A percentile compares a stretch with the other conserved stretches of the same genome.
Evolutionary conservation across 169 alveolate species (phyloP).

Genomic region (Cardiosporidium cionae): DNA sequence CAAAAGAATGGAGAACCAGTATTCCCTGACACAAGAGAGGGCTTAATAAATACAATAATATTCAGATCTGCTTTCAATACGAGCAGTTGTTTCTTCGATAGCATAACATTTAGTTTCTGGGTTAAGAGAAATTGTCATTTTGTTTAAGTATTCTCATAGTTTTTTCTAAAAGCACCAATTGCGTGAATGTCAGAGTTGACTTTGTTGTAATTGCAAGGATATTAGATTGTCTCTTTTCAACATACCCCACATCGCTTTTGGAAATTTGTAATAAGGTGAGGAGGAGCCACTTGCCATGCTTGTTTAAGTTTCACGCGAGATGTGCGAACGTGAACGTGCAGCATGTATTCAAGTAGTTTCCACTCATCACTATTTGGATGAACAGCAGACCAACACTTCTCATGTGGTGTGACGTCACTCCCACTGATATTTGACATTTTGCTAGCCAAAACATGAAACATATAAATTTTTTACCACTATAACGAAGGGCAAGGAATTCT

Average conservation of each 20-base stretch:
- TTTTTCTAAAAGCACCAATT: neutral
- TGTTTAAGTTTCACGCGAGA: constrained; percentile 35
- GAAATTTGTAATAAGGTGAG: constrained; percentile 15
- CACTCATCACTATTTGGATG: constrained; percentile 27
- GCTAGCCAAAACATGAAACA: too few species aligned
- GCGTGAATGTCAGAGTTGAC: too few species aligned
- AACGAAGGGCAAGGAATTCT: too few species aligned
- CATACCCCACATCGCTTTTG: constrained; percentile 22
- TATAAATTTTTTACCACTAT: too few species aligned
- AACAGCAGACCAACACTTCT: neutral
- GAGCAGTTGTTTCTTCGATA: too few species aligned
- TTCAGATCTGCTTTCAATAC: too few species aligned
- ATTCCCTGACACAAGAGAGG: constrained; percentile 34
- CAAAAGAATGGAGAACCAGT: constrained; percentile 62
- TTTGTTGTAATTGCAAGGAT: too few species aligned
- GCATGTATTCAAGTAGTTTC: constrained; percentile 24
- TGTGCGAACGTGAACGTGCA: constrained; percentile 20
- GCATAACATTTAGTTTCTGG: neutral
- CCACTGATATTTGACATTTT: neutral
- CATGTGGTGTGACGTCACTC: neutral
- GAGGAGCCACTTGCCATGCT: constrained; percentile 31
- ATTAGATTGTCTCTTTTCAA: too few species aligned
- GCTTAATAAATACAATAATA: neutral
- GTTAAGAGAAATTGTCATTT: neutral
- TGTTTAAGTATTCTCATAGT: neutral